Evolutionary conservation across 148 eudicot species (phyloP).

Genomic region (Drosera capensis): DNA sequence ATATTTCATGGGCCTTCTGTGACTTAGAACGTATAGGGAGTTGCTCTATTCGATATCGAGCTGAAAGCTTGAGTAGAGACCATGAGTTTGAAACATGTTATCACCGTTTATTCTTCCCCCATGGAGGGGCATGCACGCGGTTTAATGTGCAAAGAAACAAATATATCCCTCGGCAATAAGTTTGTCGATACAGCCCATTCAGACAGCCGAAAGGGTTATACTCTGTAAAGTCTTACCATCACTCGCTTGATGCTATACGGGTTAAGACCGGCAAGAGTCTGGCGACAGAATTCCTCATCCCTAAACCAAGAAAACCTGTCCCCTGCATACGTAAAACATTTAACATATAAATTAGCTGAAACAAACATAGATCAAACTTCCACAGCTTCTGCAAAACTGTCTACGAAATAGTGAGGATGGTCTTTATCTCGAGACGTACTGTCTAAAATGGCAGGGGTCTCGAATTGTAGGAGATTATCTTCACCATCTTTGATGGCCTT

Average conservation of each 20-base stretch:
- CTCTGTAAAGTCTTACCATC: slow-evolving; percentile 23
- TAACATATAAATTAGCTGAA: background rate
- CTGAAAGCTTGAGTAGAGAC: too few species aligned
- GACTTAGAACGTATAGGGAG: too few species aligned
- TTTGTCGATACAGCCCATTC: background rate
- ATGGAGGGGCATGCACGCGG: too few species aligned
- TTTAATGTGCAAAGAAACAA: too few species aligned
- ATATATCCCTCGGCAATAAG: too few species aligned
- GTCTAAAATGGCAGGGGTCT: slow-evolving; percentile 13
- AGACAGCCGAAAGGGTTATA: background rate
- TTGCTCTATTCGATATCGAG: too few species aligned
- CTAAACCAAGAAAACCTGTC: slow-evolving; percentile 3
- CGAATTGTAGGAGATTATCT: slow-evolving; percentile 15
- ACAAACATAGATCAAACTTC: background rate
- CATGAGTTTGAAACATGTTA: too few species aligned
- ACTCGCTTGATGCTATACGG: slow-evolving; percentile 44
- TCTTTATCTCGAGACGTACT: slow-evolving; percentile 6
- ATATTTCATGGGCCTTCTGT: too few species aligned
- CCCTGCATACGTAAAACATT: background rate
- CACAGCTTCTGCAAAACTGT: background rate
- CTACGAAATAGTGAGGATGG: background rate
- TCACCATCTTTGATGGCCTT: slow-evolving; percentile 12
- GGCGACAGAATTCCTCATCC: slow-evolving; percentile 18
- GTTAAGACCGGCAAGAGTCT: slow-evolving; percentile 68
- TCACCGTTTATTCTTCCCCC: too few species aligned